Conservation (phyloP, 345 rosid genomes). For the Cardiospermum halicacabum region DNA sequence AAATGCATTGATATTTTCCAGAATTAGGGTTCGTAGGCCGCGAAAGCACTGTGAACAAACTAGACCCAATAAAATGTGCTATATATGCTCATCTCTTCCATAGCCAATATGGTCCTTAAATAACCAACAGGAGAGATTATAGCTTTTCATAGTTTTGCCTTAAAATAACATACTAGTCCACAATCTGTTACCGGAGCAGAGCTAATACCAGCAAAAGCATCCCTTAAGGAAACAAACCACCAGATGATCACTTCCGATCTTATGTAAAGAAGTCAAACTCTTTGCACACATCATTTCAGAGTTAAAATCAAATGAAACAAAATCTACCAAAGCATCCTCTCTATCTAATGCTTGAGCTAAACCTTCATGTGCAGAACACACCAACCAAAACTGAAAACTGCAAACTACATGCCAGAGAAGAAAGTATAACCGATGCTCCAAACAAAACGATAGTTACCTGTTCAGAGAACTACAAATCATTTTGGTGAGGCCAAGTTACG, state of each 20-base stretch:
- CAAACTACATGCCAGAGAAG: not conserved
- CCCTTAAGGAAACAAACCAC: not conserved
- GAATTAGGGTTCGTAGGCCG: too few species aligned
- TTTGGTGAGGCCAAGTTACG: slow-evolving; percentile 25
- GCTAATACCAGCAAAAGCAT: not conserved
- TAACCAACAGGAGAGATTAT: too few species aligned
- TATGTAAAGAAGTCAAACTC: not conserved
- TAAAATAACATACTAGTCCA: not conserved
- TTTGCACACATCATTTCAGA: not conserved
- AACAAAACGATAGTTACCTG: not conserved
- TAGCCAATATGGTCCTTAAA: too few species aligned
- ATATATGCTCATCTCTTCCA: too few species aligned
- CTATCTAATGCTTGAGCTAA: too few species aligned
- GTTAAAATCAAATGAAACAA: not conserved
- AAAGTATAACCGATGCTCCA: not conserved
- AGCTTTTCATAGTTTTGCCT: too few species aligned
- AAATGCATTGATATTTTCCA: too few species aligned
- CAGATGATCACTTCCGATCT: not conserved
- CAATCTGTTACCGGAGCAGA: not conserved
- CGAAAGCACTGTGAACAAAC: too few species aligned
- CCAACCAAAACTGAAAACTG: not conserved
- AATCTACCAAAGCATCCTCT: too few species aligned
- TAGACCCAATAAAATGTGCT: too few species aligned
- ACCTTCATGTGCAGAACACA: too few species aligned
- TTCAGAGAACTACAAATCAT: slow-evolving; percentile 18